Evolutionary conservation across 768 basidiomycete species (phyloP).

Genomic region (Tricholomella constricta): DNA sequence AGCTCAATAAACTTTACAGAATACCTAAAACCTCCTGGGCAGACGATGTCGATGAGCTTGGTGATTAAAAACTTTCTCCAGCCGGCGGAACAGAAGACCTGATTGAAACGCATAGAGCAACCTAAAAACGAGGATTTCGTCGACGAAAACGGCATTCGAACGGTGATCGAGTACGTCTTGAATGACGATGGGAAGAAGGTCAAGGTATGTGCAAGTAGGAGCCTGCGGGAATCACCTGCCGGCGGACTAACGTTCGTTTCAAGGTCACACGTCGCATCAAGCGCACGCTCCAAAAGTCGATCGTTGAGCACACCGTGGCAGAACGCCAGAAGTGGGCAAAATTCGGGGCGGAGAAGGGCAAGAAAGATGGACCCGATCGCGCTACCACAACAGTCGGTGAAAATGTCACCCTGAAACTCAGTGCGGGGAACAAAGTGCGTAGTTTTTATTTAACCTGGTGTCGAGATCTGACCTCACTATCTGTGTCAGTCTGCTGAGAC

Average conservation of each 20-base stretch:
- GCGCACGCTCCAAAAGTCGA: constrained; percentile 83
- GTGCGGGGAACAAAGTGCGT: constrained; percentile 61
- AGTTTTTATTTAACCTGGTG: not conserved
- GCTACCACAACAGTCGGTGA: constrained; percentile 92
- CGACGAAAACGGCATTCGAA: constrained; percentile 86
- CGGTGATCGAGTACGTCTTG: constrained; percentile 77
- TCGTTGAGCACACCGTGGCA: constrained; percentile 93
- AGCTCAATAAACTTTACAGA: constrained; percentile 25
- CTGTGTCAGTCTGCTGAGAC: constrained; percentile 55
- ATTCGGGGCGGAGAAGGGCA: constrained; percentile 91
- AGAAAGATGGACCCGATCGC: constrained; percentile 83
- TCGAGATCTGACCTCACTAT: not conserved
- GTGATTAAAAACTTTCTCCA: constrained; percentile 28
- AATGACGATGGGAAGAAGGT: constrained; percentile 96
- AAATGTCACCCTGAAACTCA: constrained; percentile 48
- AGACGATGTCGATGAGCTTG: constrained; percentile 82
- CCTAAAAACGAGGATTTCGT: constrained; percentile 69
- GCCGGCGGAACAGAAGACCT: not conserved
- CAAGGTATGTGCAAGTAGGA: constrained; percentile 57
- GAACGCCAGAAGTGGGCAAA: constrained; percentile 93
- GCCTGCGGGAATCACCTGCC: not conserved
- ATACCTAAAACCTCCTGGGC: constrained; percentile 80
- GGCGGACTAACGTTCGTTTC: not conserved
- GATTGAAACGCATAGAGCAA: constrained; percentile 33
- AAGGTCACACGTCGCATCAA: constrained; percentile 88